Conservation (phyloP, 495 filamentous ascomycete species). For the Sordaria brevicollis region DNA sequence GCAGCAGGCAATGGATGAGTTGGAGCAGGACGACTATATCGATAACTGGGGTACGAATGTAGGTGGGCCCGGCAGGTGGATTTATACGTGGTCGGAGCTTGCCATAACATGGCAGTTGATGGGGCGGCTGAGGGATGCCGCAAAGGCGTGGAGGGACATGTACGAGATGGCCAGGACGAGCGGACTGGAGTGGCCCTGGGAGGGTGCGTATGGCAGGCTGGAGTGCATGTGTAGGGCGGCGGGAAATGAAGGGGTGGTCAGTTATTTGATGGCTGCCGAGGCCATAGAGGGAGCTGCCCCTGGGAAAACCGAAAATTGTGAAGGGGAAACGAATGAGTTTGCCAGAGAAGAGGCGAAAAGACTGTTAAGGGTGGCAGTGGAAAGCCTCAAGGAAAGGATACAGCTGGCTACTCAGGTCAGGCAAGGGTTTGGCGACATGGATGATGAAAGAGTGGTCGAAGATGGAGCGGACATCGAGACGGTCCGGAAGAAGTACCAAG, state of each 20-base stretch:
- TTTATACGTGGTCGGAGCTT: slow-evolving; percentile 14
- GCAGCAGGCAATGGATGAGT: slow-evolving; percentile 1
- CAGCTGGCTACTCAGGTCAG: neutral
- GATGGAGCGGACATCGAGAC: neutral
- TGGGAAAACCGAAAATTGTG: neutral
- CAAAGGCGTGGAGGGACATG: slow-evolving; percentile 11
- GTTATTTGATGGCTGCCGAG: slow-evolving; percentile 16
- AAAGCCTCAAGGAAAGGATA: slow-evolving; percentile 1
- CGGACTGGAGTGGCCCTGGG: neutral
- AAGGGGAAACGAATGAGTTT: neutral
- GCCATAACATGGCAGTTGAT: slow-evolving; percentile 19
- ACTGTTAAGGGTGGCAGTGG: neutral
- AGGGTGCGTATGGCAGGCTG: neutral
- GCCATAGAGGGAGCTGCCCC: neutral
- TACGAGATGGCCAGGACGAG: slow-evolving; percentile 13
- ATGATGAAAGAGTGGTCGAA: neutral
- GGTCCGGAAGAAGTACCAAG: neutral
- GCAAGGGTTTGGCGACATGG: neutral
- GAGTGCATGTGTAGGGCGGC: slow-evolving; percentile 18
- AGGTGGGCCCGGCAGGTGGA: neutral
- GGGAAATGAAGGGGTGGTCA: slow-evolving; percentile 24
- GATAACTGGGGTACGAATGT: neutral
- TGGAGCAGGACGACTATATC: neutral
- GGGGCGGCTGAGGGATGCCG: slow-evolving; percentile 12
- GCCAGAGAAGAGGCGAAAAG: neutral